Conservation (phyloP, 495 filamentous ascomycete genomes). For the Delitschia confertaspora region DNA sequence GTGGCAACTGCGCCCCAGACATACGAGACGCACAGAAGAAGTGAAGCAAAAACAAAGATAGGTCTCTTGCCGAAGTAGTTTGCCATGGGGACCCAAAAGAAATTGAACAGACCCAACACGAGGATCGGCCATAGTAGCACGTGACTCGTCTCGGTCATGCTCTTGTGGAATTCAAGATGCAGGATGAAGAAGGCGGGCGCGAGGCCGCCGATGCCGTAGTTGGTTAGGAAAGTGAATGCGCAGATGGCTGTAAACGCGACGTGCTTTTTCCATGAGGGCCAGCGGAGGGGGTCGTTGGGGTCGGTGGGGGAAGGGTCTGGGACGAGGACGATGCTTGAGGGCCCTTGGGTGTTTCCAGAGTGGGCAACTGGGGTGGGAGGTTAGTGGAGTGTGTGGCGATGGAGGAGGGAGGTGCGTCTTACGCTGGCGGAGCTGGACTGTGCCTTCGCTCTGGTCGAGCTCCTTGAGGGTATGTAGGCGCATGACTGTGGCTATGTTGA, state of each 20-base stretch:
- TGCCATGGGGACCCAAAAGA: conserved; percentile 35
- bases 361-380: neutral
- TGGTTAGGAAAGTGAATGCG: conserved; percentile 31
- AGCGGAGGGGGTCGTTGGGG: conserved; percentile 30
- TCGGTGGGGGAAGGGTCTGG: conserved; percentile 29
- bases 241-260: conserved; percentile 29
- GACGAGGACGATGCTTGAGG: conserved; percentile 16
- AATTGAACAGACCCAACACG: conserved; percentile 33
- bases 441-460: conserved; percentile 32
- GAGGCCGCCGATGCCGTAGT: conserved; percentile 34
- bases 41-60: conserved; percentile 30
- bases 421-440: conserved; percentile 29
- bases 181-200: conserved; percentile 32
- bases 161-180: conserved; percentile 29
- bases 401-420: neutral
- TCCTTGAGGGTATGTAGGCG: conserved; percentile 27
- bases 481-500: conserved; percentile 6
- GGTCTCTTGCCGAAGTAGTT: conserved; percentile 35
- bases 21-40: conserved; percentile 29
- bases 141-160: conserved; percentile 26
- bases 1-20: conserved; percentile 31
- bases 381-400: neutral
- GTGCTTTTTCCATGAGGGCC: conserved; percentile 34
- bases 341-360: neutral
- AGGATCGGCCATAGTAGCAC: conserved; percentile 32